Base-by-base conservation (phyloP, 2,329 filamentous ascomycete species). In the Emmonsia crescens region DNA sequence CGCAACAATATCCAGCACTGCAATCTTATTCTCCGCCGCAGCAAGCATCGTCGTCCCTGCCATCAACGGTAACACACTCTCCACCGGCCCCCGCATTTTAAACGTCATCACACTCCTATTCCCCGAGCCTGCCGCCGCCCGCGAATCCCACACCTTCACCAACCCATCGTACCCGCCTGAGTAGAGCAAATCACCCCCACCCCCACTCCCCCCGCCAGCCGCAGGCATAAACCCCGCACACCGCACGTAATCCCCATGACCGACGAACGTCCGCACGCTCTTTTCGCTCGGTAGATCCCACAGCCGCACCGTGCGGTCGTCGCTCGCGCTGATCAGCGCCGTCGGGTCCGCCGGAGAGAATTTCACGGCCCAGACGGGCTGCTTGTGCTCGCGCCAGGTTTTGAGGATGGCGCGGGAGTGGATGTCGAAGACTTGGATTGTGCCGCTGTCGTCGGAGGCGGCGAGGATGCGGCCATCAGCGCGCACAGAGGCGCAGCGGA, bases 81-180 rank as follows among this genome's bases (percentile, higher is more conserved):
- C 94, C 27, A 99, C 83, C 1, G 93, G 88, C 19, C 89, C 89
- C n/a, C 86, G 83, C 78, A 96, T 92, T 79, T 95, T 94, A 79
- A 99, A 97, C 0, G 89, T 90, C 87, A 99, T 94, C 66, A 91
- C 91, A 6, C 86, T 80, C 75, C 80, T 70, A 76, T 81, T 70
- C 36, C 86, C 85, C 42, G 86, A 85, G 67, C 94, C 83, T 0
- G 92, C 70, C 38, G 86, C 85, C 42, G 86, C 85, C 67, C 94
- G 83, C 0, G 92, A 87, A 77, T 99, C 94, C 94, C 94, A 99
- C 27, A 99, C 77, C 66, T 89, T 86, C 58, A 97, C 93, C 0
- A 92, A 96, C 64, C 90, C 85, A 76, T 99, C 94, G 77, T 99
- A 99, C 75, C 89, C 92, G 57, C 95, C 94, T 10, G 91, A 95